These are phyloP conservation scores for Dryadomyces quercus-mongolicae DNA, from an alignment of 2,329 filamentous ascomycete species.

Conservation along the genomic window DNA sequence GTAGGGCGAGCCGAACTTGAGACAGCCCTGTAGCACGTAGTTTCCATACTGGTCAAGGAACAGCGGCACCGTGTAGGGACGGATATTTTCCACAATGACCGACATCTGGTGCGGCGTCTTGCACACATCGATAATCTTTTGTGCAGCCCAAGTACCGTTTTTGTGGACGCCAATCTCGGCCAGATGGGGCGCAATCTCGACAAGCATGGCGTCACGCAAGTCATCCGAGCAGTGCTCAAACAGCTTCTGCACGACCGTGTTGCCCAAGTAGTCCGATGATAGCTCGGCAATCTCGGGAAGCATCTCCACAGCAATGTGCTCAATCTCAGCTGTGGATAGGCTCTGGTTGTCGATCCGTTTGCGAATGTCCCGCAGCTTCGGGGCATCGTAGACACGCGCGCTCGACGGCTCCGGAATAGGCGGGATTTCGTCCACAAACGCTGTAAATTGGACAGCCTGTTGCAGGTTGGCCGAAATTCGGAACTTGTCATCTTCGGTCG, in stretches of 20 bases:
- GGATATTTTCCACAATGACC: conserved; percentile 72
- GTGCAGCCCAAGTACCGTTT: conserved; percentile 97
- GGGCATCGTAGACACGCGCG: conserved; percentile 82
- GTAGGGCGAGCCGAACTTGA: conserved; percentile 79
- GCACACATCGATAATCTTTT: conserved; percentile 97
- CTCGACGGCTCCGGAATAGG: conserved; percentile 78
- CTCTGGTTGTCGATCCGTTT: conserved; percentile 96
- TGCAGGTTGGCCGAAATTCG: conserved; percentile 65
- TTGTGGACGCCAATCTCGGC: conserved; percentile 97
- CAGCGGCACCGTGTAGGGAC: conserved; percentile 75
- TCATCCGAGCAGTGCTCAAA: conserved; percentile 93
- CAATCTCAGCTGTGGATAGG: conserved; percentile 75
- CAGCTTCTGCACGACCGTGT: conserved; percentile 98
- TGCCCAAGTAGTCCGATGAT: conserved; percentile 90
- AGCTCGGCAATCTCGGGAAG: conserved; percentile 92
- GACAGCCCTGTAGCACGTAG: conserved; percentile 92
- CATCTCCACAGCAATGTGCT: conserved; percentile 87
- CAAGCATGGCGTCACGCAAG: conserved; percentile 83
- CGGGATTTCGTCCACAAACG: conserved; percentile 75
- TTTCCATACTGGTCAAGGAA: conserved; percentile 98
- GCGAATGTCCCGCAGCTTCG: conserved; percentile 85
- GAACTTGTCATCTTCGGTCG: conserved; percentile 62
- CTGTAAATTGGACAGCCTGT: conserved; percentile 60
- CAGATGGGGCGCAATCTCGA: conserved; percentile 77
- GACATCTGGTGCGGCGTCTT: conserved; percentile 73